Conservation (phyloP, 352 stramenopile genomes). For the Phytophthora colocasiae region DNA sequence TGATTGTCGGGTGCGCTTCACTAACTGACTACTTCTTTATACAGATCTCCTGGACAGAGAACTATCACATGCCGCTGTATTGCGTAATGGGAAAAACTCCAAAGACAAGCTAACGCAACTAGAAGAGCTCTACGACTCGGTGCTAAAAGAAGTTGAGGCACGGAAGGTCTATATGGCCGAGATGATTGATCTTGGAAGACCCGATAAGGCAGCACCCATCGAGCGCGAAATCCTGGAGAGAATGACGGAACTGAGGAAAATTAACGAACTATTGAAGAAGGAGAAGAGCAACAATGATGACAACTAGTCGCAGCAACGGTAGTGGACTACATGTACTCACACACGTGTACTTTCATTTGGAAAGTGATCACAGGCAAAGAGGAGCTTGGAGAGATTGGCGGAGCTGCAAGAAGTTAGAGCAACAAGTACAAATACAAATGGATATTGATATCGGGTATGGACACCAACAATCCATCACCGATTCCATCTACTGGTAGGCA, state of each 20-base stretch:
- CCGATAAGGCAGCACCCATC: constrained; percentile 47
- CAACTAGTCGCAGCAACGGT: constrained; percentile 4
- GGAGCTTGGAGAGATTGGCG: too few relatives aligned
- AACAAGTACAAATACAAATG: too few relatives aligned
- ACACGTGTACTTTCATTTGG: too few relatives aligned
- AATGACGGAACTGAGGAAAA: constrained; percentile 66
- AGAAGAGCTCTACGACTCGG: constrained; percentile 66
- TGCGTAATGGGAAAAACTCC: constrained; percentile 41
- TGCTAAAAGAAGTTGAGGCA: constrained; percentile 66
- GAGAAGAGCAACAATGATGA: constrained; percentile 31
- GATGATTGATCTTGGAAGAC: constrained; percentile 62
- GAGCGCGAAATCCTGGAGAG: constrained; percentile 74
- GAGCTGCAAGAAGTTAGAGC: too few relatives aligned
- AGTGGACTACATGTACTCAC: background rate
- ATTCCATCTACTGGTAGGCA: too few relatives aligned
- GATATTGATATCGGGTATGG: too few relatives aligned
- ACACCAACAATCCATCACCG: background rate
- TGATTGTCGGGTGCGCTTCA: background rate
- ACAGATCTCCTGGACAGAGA: constrained; percentile 72
- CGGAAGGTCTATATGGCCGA: constrained; percentile 73
- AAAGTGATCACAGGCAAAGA: too few relatives aligned
- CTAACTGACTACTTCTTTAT: background rate
- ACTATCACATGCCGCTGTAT: constrained; percentile 56
- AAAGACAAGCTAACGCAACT: constrained; percentile 64
- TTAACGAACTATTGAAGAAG: constrained; percentile 68